A percentile compares a stretch with the other conserved stretches of the same genome.
These are phyloP conservation scores for Komagataella phaffii DNA, from an alignment of 805 yeast genomes.

Conservation along the genomic window DNA sequence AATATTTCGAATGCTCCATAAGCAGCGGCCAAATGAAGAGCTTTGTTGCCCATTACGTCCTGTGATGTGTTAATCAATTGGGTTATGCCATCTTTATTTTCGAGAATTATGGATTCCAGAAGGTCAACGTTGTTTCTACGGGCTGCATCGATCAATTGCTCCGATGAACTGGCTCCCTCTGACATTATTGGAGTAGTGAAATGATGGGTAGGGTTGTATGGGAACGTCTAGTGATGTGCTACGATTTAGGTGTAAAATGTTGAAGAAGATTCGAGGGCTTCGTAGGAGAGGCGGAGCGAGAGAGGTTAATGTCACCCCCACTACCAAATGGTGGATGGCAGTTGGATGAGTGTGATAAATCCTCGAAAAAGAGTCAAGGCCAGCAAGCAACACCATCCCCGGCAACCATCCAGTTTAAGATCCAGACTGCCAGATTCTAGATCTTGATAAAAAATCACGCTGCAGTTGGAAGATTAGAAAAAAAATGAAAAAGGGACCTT, in stretches of 20 bases:
- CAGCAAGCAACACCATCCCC: too few relatives aligned
- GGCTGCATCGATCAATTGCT: constrained; percentile 77
- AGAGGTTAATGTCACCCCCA: not conserved
- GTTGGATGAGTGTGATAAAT: not conserved
- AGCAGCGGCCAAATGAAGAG: constrained; percentile 71
- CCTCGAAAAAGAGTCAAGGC: too few relatives aligned
- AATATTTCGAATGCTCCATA: constrained; percentile 80
- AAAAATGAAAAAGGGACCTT: not conserved
- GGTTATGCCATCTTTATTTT: constrained; percentile 18
- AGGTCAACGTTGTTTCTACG: constrained; percentile 81
- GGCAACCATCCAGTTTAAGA: too few relatives aligned
- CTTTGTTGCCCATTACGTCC: constrained; percentile 69
- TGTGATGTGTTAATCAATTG: constrained; percentile 52
- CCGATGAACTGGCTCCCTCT: constrained; percentile 65
- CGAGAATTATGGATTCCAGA: constrained; percentile 37
- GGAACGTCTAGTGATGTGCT: not conserved
- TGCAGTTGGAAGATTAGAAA: not conserved
- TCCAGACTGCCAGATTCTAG: too few relatives aligned
- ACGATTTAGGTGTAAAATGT: not conserved
- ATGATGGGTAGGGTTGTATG: not conserved
- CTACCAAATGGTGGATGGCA: not conserved
- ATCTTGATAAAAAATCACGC: not conserved
- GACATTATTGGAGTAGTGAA: not conserved
- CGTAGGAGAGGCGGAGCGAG: not conserved
- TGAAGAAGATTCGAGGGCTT: not conserved